phyloP scores from a whole-genome alignment of 345 rosid species.

The Salix exigua region DNA sequence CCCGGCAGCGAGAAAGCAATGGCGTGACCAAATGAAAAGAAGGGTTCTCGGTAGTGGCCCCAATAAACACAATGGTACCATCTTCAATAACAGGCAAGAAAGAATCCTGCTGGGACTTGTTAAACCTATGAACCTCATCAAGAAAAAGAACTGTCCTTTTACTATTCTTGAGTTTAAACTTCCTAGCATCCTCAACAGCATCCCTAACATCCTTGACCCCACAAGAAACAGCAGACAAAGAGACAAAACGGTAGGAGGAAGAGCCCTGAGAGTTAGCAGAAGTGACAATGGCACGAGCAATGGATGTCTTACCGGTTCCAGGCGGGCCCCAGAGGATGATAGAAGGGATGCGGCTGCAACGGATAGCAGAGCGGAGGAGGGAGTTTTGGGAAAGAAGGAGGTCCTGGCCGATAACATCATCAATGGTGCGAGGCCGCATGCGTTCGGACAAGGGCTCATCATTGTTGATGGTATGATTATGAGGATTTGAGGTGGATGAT shows the following conservation, averaged over 20 bases:
- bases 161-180: slow-evolving; percentile 30
- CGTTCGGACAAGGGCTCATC: slow-evolving; percentile 58
- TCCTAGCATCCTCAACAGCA: slow-evolving; percentile 62
- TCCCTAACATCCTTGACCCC: slow-evolving; percentile 87
- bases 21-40: slow-evolving; percentile 81
- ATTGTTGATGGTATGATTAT: no score
- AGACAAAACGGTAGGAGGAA: slow-evolving; percentile 48
- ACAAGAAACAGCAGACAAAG: slow-evolving; percentile 60
- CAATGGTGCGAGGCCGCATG: slow-evolving; percentile 68
- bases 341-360: slow-evolving; percentile 60
- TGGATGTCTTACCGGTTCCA: slow-evolving; percentile 84
- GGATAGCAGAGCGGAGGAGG: slow-evolving; percentile 54
- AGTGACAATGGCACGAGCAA: slow-evolving; percentile 59
- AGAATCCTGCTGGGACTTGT: slow-evolving; percentile 78
- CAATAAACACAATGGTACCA: slow-evolving; percentile 72
- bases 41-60: slow-evolving; percentile 89
- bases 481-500: slow-evolving; percentile 14
- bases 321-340: slow-evolving; percentile 86
- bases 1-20: slow-evolving; percentile 65
- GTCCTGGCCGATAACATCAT: slow-evolving; percentile 78
- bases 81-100: slow-evolving; percentile 86
- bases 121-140: slow-evolving; percentile 83
- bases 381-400: slow-evolving; percentile 54
- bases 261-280: slow-evolving; percentile 31
- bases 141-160: slow-evolving; percentile 68